These are phyloP conservation scores for Ceriops decandra DNA, from an alignment of 345 rosid species.

Conservation along the genomic window DNA sequence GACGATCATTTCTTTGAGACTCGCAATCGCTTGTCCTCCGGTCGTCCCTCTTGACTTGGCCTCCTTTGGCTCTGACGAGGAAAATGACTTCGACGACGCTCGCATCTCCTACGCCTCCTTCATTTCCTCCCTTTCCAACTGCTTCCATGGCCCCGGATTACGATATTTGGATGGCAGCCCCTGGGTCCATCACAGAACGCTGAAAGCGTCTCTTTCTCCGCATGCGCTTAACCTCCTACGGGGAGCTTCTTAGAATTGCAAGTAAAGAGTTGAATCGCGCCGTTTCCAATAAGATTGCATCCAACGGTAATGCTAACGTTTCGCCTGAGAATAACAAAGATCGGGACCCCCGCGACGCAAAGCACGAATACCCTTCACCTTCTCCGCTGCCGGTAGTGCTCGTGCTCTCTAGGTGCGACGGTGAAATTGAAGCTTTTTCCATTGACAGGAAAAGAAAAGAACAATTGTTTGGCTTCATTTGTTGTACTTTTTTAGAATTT, in stretches of 20 bases:
- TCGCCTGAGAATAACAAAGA: neutral
- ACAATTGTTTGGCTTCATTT: constrained; percentile 57
- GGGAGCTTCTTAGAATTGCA: constrained; percentile 33
- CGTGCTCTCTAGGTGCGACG: constrained; percentile 66
- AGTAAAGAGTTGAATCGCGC: constrained; percentile 27
- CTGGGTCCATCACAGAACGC: constrained; percentile 72
- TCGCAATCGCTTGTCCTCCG: constrained; percentile 46
- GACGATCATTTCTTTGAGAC: constrained; percentile 68
- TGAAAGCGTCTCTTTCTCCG: constrained; percentile 66
- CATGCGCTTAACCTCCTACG: constrained; percentile 60
- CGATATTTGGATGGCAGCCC: constrained; percentile 83
- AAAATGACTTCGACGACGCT: constrained; percentile 58
- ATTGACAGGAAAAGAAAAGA: constrained; percentile 52
- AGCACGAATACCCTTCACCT: constrained; percentile 9
- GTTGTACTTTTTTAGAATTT: no score
- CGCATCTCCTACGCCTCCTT: constrained; percentile 65
- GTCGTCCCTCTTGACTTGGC: constrained; percentile 46
- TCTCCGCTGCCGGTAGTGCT: constrained; percentile 36
- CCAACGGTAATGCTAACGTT: neutral
- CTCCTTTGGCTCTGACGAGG: constrained; percentile 67
- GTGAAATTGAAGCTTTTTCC: constrained; percentile 54
- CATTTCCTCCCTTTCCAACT: constrained; percentile 33
- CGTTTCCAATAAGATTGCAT: constrained; percentile 21
- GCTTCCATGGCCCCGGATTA: constrained; percentile 42
- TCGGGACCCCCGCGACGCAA: neutral